Conservation (phyloP, 208 protist genomes). For the Acanthamoeba healyi region DNA sequence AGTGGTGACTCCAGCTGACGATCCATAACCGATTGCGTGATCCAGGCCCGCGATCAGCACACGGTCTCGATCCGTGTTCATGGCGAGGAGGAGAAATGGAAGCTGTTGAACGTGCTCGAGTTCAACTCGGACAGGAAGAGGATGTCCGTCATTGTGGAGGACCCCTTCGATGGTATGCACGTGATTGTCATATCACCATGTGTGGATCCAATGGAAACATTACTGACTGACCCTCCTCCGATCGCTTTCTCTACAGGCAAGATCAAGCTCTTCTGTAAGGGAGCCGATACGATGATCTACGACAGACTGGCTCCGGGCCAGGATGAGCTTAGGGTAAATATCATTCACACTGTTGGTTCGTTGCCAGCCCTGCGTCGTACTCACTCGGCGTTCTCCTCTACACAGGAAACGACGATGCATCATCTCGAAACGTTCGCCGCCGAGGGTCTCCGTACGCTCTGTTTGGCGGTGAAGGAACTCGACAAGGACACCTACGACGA, state of each 20-base stretch:
- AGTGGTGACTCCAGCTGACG: too few relatives aligned
- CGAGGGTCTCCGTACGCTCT: slow-evolving; percentile 88
- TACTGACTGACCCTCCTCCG: too few relatives aligned
- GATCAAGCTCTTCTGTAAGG: slow-evolving; percentile 82
- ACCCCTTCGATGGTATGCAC: neutral
- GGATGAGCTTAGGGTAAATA: slow-evolving; percentile 14
- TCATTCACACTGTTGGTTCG: too few relatives aligned
- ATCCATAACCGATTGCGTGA: neutral
- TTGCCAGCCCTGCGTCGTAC: too few relatives aligned
- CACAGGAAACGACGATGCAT: neutral
- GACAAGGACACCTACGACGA: slow-evolving; percentile 55
- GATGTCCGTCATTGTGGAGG: slow-evolving; percentile 81
- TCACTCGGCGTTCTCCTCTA: slow-evolving; percentile 81
- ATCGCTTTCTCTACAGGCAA: too few relatives aligned
- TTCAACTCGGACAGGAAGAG: slow-evolving; percentile 79
- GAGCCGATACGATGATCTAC: slow-evolving; percentile 85
- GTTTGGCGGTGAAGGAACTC: slow-evolving; percentile 81
- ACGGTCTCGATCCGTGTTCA: slow-evolving; percentile 20
- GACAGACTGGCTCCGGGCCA: neutral
- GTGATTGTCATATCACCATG: too few relatives aligned
- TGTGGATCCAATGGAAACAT: too few relatives aligned
- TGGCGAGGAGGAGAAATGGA: neutral
- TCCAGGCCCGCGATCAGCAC: slow-evolving; percentile 9
- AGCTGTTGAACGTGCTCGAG: slow-evolving; percentile 73
- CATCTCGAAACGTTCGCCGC: slow-evolving; percentile 76